A percentile compares a stretch with the other conserved stretches of the same genome.
These are phyloP conservation scores for Calonectria pseudoturangicola DNA, from an alignment of 2,329 filamentous ascomycete genomes.

Conservation along the genomic window DNA sequence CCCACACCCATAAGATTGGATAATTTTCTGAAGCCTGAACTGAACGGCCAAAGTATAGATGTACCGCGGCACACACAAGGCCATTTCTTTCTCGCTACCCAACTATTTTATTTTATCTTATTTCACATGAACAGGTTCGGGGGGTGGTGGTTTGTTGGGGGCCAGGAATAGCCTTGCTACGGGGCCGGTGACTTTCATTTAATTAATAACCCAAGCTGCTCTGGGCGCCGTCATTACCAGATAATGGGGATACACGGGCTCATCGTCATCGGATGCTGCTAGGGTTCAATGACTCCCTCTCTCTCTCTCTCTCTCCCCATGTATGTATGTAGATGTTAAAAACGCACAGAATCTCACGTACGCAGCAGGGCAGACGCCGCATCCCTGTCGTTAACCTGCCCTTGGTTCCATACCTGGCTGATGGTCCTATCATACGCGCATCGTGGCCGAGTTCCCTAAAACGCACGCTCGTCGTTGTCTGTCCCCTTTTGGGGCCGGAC, in stretches of 20 bases:
- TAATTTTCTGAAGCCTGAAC: conserved; percentile 19
- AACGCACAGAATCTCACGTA: conserved; percentile 19
- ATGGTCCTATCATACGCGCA: conserved; percentile 12
- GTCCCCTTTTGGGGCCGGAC: conserved; percentile 20
- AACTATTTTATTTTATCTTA: not conserved
- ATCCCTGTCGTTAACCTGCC: not conserved
- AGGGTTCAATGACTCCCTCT: too few relatives aligned
- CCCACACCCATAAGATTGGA: conserved; percentile 22
- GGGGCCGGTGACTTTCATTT: conserved; percentile 37
- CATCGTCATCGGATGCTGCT: too few relatives aligned
- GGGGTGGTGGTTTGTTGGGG: conserved; percentile 36
- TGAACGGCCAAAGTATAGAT: not conserved
- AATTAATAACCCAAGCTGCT: conserved; percentile 15
- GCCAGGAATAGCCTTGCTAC: conserved; percentile 43
- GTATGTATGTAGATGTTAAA: too few relatives aligned
- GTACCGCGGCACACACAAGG: conserved; percentile 13
- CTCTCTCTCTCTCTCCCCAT: too few relatives aligned
- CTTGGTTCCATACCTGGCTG: too few relatives aligned
- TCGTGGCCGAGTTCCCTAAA: not conserved
- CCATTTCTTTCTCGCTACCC: conserved; percentile 4
- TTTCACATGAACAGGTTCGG: conserved; percentile 30
- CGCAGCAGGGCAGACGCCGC: not conserved
- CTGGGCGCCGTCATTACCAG: not conserved
- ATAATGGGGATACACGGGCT: conserved; percentile 8
- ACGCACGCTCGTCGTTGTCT: conserved; percentile 14